Percentiles rank a stretch among this genome's conserved stretches.
Conservation (phyloP, 306 rosid species). For the Rosa lucieae region DNA sequence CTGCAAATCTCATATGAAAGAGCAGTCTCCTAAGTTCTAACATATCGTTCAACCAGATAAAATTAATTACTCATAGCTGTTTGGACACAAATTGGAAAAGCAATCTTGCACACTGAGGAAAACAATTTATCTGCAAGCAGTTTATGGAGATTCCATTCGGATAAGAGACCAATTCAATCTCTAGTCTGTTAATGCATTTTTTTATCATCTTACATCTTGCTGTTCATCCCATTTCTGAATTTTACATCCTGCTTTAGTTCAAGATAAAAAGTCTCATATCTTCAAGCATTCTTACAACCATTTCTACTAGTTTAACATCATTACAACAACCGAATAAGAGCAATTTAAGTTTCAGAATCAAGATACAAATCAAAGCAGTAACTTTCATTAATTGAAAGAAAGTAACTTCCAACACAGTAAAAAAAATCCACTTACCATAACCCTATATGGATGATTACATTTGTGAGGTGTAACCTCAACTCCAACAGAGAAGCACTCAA, state of each 20-base stretch:
- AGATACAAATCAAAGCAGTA: background rate
- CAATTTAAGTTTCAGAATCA: background rate
- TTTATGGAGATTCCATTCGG: background rate
- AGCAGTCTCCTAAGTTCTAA: background rate
- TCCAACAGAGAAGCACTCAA: constrained; percentile 56
- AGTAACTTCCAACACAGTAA: background rate
- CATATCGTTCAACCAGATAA: background rate
- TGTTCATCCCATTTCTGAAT: background rate
- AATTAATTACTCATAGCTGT: background rate
- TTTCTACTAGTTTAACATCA: background rate
- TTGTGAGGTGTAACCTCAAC: constrained; percentile 48
- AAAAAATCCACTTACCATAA: constrained; percentile 40
- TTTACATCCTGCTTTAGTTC: background rate
- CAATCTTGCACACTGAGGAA: background rate
- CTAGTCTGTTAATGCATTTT: background rate
- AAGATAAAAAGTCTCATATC: background rate
- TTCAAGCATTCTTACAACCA: background rate
- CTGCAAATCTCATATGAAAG: background rate
- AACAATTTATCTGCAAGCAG: background rate
- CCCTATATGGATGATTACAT: constrained; percentile 51
- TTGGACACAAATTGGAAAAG: background rate
- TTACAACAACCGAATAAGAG: background rate
- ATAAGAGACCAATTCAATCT: constrained; percentile 1
- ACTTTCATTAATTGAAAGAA: too few species aligned
- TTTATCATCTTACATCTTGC: background rate